Evolutionary conservation across 1,284 basidiomycete genomes (phyloP), one percentile per base, ranked within the genome.

Genomic region (Ceratobasidium sp.): DNA sequence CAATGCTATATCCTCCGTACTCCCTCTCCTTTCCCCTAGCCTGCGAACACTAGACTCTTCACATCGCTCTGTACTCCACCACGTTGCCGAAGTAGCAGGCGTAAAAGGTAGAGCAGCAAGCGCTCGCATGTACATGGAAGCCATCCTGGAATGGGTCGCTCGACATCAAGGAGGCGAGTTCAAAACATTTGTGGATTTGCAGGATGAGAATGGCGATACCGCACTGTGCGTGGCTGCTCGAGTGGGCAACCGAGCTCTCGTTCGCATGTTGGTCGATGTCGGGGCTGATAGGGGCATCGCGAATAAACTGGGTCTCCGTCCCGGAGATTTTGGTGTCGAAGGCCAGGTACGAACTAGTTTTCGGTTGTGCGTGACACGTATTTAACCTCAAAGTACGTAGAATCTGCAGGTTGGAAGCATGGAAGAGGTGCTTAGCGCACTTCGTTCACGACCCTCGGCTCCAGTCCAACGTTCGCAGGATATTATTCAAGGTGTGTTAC

Each of bases 201-300:
- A 95, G 78, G 97, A 99, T 77, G 88, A 93, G 72, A 89, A 98
- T 77, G 97, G 97, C 0, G 97, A 99, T 76, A 98, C 97, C 0
- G 93, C 95, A 3, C 78, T 99, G 73, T 97, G 96, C 78, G 93
- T 98, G 73, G 93, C 95, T 13, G 95, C 97, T 0, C 82, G 97
- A 58, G 89, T 98, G 0, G 97, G 97, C 1, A 98, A 95, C 77
- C 84, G 90, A 70, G 88, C 89, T 72, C 79, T 99, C 72, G 93
- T 98, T 19, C 83, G 90, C 73, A 89, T 93, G 25, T 79, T 99
- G 70, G 76, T 99, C 70, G 95, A 98, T 74, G 93, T 95, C 6
- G 95, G 95, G 7, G 97, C 96, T 1, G 95, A 98, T 78, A 88
- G 91, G 74, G 84, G 87, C 74, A 82, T 94, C 69, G 85, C 90